Evolutionary conservation across 2,329 filamentous ascomycete genomes (phyloP).

Genomic region (Penicillium sp.): DNA sequence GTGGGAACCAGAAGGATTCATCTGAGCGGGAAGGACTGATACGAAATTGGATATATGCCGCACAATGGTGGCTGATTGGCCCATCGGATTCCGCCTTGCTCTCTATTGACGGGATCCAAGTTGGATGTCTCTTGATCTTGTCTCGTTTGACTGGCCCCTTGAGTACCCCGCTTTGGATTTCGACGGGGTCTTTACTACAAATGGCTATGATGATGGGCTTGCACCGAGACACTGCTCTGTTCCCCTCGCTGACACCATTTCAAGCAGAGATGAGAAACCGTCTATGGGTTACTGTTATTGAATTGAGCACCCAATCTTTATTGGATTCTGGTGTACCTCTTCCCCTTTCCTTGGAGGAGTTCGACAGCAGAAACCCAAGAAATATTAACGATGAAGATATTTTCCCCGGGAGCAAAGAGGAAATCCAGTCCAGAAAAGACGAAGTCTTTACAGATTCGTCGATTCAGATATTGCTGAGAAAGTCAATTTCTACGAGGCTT

Average conservation of each 20-base stretch:
- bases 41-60: slow-evolving; percentile 29
- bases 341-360: slow-evolving; percentile 39
- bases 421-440: background rate
- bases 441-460: slow-evolving; percentile 7
- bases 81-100: slow-evolving; percentile 29
- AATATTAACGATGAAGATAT: slow-evolving; percentile 53
- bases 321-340: slow-evolving; percentile 55
- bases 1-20: background rate
- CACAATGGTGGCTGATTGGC: slow-evolving; percentile 34
- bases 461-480: slow-evolving; percentile 7
- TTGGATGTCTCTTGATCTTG: slow-evolving; percentile 30
- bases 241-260: slow-evolving; percentile 34
- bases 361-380: slow-evolving; percentile 47
- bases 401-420: background rate
- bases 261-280: slow-evolving; percentile 49
- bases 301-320: slow-evolving; percentile 55
- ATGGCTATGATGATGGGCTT: slow-evolving; percentile 53
- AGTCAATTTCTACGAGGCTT: slow-evolving; percentile 3
- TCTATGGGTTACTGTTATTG: slow-evolving; percentile 55
- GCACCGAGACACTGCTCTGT: slow-evolving; percentile 40
- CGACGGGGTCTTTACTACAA: slow-evolving; percentile 48
- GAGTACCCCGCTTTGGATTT: slow-evolving; percentile 35
- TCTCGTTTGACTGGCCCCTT: slow-evolving; percentile 26
- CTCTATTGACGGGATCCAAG: slow-evolving; percentile 30
- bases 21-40: slow-evolving; percentile 12